These are phyloP conservation scores for Amphicarpaea edgeworthii DNA, from an alignment of 306 rosid species.

Conservation along the genomic window DNA sequence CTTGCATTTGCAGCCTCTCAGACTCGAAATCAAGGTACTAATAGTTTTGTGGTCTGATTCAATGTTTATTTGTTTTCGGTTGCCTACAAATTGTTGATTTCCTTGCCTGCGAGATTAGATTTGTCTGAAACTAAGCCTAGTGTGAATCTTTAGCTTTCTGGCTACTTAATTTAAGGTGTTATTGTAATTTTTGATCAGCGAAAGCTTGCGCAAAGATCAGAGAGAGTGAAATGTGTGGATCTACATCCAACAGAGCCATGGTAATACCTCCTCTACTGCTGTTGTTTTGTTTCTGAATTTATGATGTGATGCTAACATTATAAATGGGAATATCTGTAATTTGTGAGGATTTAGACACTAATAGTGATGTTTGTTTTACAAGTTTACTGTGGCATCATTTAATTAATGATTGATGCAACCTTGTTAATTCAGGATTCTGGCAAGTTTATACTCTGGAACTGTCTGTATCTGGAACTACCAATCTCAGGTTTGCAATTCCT, in stretches of 20 bases:
- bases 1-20: conserved; percentile 86
- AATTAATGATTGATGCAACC: conserved; percentile 29
- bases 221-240: conserved; percentile 97
- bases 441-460: conserved; percentile 96
- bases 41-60: conserved; percentile 22
- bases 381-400: conserved; percentile 29
- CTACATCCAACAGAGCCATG: conserved; percentile 99
- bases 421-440: conserved; percentile 79
- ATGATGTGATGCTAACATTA: conserved; percentile 10
- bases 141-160: conserved; percentile 39
- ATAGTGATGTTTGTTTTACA: conserved; percentile 33
- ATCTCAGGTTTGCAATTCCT: conserved; percentile 74
- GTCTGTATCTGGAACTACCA: conserved; percentile 98
- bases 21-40: conserved; percentile 98
- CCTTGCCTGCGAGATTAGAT: conserved; percentile 15
- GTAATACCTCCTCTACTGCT: conserved; percentile 54
- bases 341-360: conserved; percentile 6
- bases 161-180: conserved; percentile 45
- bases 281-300: conserved; percentile 30
- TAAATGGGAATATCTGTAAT: conserved; percentile 18
- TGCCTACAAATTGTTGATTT: not conserved
- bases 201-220: conserved; percentile 69
- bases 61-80: not conserved
- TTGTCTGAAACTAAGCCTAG: conserved; percentile 36
- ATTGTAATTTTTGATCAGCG: conserved; percentile 52